Evolutionary conservation across 2,329 filamentous ascomycete genomes (phyloP).

Genomic region (Colletotrichum cuscutae): DNA sequence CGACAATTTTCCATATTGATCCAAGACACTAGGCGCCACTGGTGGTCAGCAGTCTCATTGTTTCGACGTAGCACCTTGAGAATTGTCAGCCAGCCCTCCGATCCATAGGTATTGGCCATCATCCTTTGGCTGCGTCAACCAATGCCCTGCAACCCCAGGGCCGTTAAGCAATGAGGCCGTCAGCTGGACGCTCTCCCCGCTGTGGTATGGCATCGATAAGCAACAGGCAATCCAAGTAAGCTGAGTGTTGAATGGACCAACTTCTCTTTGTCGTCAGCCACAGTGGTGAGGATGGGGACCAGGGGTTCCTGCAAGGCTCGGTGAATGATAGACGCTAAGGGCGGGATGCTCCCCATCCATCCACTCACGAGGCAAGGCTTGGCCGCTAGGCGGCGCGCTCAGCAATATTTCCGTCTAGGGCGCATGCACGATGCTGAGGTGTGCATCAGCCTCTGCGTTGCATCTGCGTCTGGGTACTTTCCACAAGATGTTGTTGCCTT

Average conservation of each 20-base stretch:
- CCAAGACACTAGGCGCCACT: not conserved
- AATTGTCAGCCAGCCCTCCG: not conserved
- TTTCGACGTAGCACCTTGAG: not conserved
- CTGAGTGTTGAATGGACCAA: not conserved
- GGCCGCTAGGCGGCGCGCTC: constrained; percentile 4
- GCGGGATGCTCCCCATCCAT: constrained; percentile 16
- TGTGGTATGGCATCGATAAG: not conserved
- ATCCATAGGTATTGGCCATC: not conserved
- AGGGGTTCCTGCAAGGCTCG: constrained; percentile 28
- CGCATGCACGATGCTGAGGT: constrained; percentile 8
- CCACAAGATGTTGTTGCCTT: not conserved
- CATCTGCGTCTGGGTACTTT: constrained; percentile 4
- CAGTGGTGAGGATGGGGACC: constrained; percentile 6
- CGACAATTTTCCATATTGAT: not conserved
- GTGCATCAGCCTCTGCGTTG: constrained; percentile 12
- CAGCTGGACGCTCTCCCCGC: not conserved
- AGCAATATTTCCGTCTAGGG: constrained; percentile 24
- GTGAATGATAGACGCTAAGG: constrained; percentile 20
- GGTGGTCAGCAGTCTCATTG: not conserved
- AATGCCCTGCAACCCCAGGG: constrained; percentile 4
- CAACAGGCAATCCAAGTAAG: not conserved
- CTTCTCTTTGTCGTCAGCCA: constrained; percentile 6
- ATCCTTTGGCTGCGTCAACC: constrained; percentile 6
- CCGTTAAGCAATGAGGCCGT: constrained; percentile 5
- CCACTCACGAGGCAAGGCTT: constrained; percentile 8